A percentile compares a stretch with the other conserved stretches of the same genome.
Conservation (phyloP, 805 yeast genomes). For the Cyberlindnera euphorbiiphila region DNA sequence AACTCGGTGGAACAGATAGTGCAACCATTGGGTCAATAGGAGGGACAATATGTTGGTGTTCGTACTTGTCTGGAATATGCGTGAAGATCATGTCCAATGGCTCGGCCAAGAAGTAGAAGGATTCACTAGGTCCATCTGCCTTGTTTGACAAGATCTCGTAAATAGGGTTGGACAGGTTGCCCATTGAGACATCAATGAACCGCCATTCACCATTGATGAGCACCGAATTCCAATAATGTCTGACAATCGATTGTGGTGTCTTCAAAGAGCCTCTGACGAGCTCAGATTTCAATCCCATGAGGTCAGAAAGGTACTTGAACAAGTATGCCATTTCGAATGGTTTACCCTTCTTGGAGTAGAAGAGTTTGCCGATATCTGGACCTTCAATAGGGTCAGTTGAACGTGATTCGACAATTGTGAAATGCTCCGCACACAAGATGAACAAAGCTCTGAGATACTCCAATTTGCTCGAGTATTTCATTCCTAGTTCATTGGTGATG, state of each 20-base stretch:
- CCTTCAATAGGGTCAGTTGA: conserved; percentile 20
- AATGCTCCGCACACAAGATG: conserved; percentile 58
- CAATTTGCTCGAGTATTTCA: conserved; percentile 47
- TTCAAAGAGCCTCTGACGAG: conserved; percentile 81
- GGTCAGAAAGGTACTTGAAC: conserved; percentile 66
- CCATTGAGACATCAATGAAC: conserved; percentile 68
- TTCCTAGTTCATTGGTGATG: conserved; percentile 48
- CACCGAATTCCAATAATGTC: conserved; percentile 89
- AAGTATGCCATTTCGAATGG: conserved; percentile 74
- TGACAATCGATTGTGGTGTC: conserved; percentile 65
- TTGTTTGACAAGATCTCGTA: conserved; percentile 37
- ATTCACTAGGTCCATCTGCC: conserved; percentile 30
- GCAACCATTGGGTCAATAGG: conserved; percentile 77
- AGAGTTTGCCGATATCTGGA: conserved; percentile 33
- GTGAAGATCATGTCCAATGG: conserved; percentile 78
- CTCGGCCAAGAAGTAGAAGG: conserved; percentile 71
- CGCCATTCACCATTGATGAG: conserved; percentile 74
- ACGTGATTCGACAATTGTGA: conserved; percentile 36
- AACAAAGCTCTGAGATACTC: conserved; percentile 67
- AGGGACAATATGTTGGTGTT: conserved; percentile 83
- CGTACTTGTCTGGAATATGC: conserved; percentile 77
- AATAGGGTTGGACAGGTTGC: conserved; percentile 53
- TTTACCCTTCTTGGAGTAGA: conserved; percentile 50
- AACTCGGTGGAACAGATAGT: conserved; percentile 78
- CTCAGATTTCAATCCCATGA: conserved; percentile 69